Conservation (phyloP, 495 filamentous ascomycete genomes). For the Pyronema omphalodes region DNA sequence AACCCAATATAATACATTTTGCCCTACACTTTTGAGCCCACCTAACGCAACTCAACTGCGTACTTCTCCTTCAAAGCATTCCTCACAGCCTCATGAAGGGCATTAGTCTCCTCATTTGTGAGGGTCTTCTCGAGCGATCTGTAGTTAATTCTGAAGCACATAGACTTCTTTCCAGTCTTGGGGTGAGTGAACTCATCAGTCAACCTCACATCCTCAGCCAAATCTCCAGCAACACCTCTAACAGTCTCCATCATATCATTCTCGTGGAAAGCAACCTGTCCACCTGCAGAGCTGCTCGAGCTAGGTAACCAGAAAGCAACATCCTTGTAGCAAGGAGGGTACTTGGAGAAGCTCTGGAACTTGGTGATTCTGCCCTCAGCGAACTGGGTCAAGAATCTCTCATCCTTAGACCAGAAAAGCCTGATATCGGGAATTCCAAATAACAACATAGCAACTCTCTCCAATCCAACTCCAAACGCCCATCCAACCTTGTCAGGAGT, state of each 20-base stretch:
- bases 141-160: conserved; percentile 89
- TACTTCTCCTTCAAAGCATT: conserved; percentile 43
- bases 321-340: conserved; percentile 75
- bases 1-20: too few species aligned
- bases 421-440: conserved; percentile 92
- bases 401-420: conserved; percentile 85
- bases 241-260: conserved; percentile 97
- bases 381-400: conserved; percentile 72
- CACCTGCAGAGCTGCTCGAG: conserved; percentile 36
- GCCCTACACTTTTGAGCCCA: background rate
- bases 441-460: conserved; percentile 88
- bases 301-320: conserved; percentile 78
- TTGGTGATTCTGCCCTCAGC: conserved; percentile 34
- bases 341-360: conserved; percentile 74
- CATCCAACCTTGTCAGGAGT: conserved; percentile 57
- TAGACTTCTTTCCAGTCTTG: conserved; percentile 59
- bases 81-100: conserved; percentile 49
- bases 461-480: conserved; percentile 89
- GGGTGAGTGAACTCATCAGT: conserved; percentile 79
- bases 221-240: conserved; percentile 55
- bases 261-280: conserved; percentile 49
- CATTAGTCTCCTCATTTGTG: conserved; percentile 59
- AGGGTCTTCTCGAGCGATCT: conserved; percentile 75
- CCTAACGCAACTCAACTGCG: conserved; percentile 62
- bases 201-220: conserved; percentile 69